A percentile compares a stretch with the other conserved stretches of the same genome.
Conservation (phyloP, 2,329 filamentous ascomycete genomes). For the Aurifilum marmelostoma region DNA sequence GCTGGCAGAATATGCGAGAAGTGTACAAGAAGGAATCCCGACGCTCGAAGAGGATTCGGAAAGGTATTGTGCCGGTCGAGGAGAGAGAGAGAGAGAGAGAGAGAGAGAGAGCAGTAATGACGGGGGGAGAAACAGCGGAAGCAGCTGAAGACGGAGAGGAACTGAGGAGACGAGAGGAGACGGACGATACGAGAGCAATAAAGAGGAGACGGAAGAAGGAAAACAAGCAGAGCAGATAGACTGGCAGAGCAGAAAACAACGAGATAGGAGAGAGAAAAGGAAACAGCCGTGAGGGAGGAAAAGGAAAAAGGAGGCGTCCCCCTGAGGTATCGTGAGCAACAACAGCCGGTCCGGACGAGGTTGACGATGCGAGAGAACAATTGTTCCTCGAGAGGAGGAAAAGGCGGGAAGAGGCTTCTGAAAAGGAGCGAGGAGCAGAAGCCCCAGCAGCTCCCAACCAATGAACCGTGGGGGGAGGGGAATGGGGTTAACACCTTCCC, state of each 20-base stretch:
- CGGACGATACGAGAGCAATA: constrained; percentile 25
- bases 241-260: constrained; percentile 38
- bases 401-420: constrained; percentile 13
- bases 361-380: constrained; percentile 37
- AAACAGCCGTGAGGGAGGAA: constrained; percentile 41
- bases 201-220: constrained; percentile 42
- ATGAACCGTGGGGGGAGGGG: background rate
- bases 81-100: too few species aligned
- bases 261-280: constrained; percentile 43
- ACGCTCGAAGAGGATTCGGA: constrained; percentile 32
- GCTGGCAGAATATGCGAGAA: constrained; percentile 30
- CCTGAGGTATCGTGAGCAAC: constrained; percentile 43
- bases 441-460: constrained; percentile 4
- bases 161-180: constrained; percentile 27
- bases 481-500: constrained; percentile 11
- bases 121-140: constrained; percentile 12
- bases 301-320: constrained; percentile 40
- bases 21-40: constrained; percentile 28
- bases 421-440: constrained; percentile 19
- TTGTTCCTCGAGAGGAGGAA: constrained; percentile 6
- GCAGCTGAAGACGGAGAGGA: constrained; percentile 29
- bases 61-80: constrained; percentile 28
- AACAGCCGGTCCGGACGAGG: constrained; percentile 42
- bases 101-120: constrained; percentile 8
- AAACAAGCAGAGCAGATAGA: constrained; percentile 32